Conservation (phyloP, 306 rosid genomes). For the Quercus ilex region DNA sequence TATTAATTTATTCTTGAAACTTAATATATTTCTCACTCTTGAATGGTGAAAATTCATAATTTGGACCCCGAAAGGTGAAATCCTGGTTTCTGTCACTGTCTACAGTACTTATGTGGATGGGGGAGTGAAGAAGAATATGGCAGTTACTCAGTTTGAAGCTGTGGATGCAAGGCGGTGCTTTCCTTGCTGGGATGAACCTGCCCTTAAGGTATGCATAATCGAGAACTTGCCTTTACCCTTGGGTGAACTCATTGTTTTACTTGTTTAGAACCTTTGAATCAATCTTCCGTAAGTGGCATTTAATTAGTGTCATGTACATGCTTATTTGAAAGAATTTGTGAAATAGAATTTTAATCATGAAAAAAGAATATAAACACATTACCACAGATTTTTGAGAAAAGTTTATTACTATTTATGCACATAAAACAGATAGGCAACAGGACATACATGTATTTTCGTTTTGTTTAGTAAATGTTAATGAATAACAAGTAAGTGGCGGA, state of each 20-base stretch:
- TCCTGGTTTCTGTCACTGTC: neutral
- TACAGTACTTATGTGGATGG: conserved; percentile 45
- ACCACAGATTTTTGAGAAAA: neutral
- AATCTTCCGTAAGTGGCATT: neutral
- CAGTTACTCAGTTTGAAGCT: conserved; percentile 62
- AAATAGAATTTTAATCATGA: neutral
- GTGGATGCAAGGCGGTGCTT: conserved; percentile 66
- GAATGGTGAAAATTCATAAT: no score
- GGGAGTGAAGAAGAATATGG: conserved; percentile 59
- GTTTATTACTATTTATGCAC: no score
- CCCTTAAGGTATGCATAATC: conserved; percentile 39
- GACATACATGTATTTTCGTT: no score
- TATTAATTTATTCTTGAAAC: no score
- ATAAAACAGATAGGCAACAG: no score
- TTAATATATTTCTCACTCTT: no score
- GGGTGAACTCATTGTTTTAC: neutral
- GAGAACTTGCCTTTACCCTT: neutral
- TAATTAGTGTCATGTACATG: neutral
- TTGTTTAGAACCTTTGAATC: neutral
- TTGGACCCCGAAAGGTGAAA: no score
- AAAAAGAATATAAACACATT: neutral
- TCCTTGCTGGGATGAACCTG: conserved; percentile 83
- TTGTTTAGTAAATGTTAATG: no score
- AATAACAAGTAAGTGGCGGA: no score
- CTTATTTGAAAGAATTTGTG: neutral